phyloP scores from a whole-genome alignment of 2,329 filamentous ascomycete genomes.

The Fusarium chlamydosporum region DNA sequence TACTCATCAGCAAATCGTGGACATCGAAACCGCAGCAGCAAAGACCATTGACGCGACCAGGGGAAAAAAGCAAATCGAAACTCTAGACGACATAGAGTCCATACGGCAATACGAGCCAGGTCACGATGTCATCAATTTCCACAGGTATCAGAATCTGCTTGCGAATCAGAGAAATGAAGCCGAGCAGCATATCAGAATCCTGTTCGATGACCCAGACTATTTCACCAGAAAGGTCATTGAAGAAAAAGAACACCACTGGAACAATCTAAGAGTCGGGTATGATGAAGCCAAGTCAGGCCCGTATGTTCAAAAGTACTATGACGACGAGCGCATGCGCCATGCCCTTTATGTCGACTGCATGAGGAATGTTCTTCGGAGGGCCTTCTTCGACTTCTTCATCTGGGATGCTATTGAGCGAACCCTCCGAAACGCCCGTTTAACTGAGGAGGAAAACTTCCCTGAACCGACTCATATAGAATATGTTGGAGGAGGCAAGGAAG shows the following conservation, averaged over 20 bases:
- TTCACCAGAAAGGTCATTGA: constrained; percentile 35
- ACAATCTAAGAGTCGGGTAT: constrained; percentile 32
- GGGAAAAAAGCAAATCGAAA: background rate
- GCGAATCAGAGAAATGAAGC: constrained; percentile 21
- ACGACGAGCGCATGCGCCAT: constrained; percentile 1
- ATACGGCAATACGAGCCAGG: constrained; percentile 36
- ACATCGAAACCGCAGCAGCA: background rate
- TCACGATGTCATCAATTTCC: background rate
- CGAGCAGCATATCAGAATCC: constrained; percentile 29
- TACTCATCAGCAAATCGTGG: background rate
- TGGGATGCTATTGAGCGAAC: constrained; percentile 23
- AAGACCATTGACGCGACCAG: constrained; percentile 1
- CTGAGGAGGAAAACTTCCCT: background rate
- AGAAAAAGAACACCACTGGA: constrained; percentile 46
- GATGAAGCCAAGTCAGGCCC: background rate
- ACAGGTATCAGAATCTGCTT: constrained; percentile 17
- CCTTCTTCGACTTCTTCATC: constrained; percentile 43
- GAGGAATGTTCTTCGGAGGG: constrained; percentile 35
- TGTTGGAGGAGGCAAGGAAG: background rate
- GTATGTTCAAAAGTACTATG: constrained; percentile 24
- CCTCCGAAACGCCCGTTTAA: background rate
- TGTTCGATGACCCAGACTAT: constrained; percentile 44
- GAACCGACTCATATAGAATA: background rate
- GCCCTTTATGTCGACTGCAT: constrained; percentile 38
- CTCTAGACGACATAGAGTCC: constrained; percentile 32